Evolutionary conservation across 257 asterid genomes (phyloP).

Genomic region (Solanum megistacrolobum): DNA sequence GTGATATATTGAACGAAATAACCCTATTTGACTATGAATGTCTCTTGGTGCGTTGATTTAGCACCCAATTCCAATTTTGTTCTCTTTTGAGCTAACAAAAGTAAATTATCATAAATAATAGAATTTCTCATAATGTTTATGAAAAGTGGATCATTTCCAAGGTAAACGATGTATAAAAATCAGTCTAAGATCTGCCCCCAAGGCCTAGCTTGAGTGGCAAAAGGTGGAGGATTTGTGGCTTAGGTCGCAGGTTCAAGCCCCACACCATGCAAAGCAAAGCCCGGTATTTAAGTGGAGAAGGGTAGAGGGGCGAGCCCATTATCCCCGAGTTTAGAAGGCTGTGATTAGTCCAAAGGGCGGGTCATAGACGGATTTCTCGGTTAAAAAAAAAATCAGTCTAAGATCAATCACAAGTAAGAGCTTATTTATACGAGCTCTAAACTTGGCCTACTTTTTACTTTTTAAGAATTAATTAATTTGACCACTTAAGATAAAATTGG

Average conservation of each 20-base stretch:
- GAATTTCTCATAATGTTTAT: neutral
- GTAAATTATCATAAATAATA: neutral
- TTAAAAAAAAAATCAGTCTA: neutral
- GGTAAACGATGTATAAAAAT: neutral
- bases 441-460: neutral
- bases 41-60: neutral
- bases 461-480: neutral
- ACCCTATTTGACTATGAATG: neutral
- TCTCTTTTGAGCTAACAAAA: neutral
- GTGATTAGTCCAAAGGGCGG: no score
- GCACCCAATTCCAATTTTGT: neutral
- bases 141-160: neutral
- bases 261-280: no score
- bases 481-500: neutral
- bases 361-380: no score
- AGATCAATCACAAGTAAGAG: neutral
- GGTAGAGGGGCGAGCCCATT: no score
- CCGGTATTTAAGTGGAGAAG: no score
- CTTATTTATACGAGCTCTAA: neutral
- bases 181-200: neutral
- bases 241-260: no score
- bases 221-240: no score
- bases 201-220: no score
- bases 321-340: no score
- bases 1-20: no score